These are phyloP conservation scores for Pyrus betulifolia DNA, from an alignment of 306 rosid genomes.

Conservation along the genomic window DNA sequence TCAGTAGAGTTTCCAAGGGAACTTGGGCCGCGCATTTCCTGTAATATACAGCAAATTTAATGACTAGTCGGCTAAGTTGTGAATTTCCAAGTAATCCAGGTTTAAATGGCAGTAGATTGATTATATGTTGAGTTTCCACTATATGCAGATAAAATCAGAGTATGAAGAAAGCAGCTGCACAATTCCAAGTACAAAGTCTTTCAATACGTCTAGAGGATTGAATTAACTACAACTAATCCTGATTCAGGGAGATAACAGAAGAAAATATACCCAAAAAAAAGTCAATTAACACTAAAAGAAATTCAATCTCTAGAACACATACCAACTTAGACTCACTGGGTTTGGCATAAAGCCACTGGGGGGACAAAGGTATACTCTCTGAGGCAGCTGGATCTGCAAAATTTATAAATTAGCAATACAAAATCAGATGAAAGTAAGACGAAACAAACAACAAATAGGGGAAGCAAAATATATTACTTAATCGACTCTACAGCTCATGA, in stretches of 20 bases:
- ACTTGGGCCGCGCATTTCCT: slow-evolving; percentile 44
- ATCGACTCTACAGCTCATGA: neutral
- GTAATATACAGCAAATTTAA: neutral
- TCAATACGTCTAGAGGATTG: neutral
- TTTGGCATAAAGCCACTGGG: slow-evolving; percentile 64
- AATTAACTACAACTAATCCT: neutral
- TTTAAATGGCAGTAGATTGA: neutral
- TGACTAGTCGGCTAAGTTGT: neutral
- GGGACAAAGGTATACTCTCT: slow-evolving; percentile 56
- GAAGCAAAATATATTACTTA: neutral
- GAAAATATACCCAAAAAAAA: neutral
- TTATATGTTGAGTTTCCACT: neutral
- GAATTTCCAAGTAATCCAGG: neutral
- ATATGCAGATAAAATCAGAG: neutral
- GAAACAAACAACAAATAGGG: neutral
- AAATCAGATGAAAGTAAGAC: neutral
- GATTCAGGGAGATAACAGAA: neutral
- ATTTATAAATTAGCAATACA: neutral
- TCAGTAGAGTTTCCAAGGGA: slow-evolving; percentile 33
- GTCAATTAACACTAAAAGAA: neutral
- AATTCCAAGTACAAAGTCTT: neutral
- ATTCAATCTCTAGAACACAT: slow-evolving; percentile 7
- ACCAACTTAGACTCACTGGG: slow-evolving; percentile 51
- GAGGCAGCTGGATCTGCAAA: slow-evolving; percentile 35
- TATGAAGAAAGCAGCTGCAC: neutral